Conservation (phyloP, 2,329 filamentous ascomycete genomes). For the Penicillium hordei region DNA sequence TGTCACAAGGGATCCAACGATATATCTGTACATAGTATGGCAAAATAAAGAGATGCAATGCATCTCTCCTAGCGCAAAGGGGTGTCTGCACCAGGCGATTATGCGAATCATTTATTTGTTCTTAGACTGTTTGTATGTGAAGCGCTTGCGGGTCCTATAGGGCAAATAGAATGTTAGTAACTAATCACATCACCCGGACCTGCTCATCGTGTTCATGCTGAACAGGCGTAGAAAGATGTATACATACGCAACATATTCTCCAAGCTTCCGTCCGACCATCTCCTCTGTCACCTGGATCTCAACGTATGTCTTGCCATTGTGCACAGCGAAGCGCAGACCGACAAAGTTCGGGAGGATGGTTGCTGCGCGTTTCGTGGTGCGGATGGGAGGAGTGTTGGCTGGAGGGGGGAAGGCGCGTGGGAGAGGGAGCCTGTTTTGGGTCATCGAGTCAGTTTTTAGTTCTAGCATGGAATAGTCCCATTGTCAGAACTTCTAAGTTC, state of each 20-base stretch:
- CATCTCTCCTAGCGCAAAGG: conserved; percentile 1
- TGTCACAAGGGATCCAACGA: conserved; percentile 18
- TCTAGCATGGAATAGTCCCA: not conserved
- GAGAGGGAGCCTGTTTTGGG: conserved; percentile 38
- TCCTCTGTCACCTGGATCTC: conserved; percentile 85
- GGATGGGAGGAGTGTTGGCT: conserved; percentile 70
- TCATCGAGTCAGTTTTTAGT: conserved; percentile 3
- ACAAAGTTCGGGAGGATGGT: conserved; percentile 93
- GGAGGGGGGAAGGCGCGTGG: conserved; percentile 49
- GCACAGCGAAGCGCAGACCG: conserved; percentile 81
- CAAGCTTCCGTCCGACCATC: conserved; percentile 94
- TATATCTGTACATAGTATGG: conserved; percentile 28
- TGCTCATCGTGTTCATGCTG: not conserved
- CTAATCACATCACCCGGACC: not conserved
- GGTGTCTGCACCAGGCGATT: not conserved
- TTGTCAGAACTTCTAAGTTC: not conserved
- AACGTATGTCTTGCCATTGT: conserved; percentile 86
- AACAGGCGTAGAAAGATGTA: not conserved
- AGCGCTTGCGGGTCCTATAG: conserved; percentile 64
- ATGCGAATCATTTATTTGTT: conserved; percentile 55
- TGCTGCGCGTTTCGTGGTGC: conserved; percentile 81
- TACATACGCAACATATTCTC: conserved; percentile 84
- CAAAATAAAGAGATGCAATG: conserved; percentile 8
- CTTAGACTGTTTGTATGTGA: conserved; percentile 69
- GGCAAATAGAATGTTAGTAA: not conserved